These are phyloP conservation scores for Spergularia azorica DNA, from an alignment of 179 eudicot genomes.

Conservation along the genomic window DNA sequence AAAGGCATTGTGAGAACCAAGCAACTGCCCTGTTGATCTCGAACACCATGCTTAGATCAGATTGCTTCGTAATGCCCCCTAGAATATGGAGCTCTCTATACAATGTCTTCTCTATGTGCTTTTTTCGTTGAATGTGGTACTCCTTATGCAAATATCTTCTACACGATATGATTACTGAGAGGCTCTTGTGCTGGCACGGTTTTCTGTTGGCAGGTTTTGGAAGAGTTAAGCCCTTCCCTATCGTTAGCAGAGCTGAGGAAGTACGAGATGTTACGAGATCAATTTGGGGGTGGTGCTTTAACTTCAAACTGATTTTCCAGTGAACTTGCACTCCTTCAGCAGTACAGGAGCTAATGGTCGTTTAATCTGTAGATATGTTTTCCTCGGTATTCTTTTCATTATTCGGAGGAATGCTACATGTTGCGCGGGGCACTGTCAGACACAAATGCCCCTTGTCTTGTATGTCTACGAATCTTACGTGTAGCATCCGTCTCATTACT, in stretches of 20 bases:
- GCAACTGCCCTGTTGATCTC: neutral
- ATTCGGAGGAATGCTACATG: no score
- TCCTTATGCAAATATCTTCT: neutral
- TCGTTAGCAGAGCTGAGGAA: conserved; percentile 82
- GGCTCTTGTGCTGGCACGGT: conserved; percentile 6
- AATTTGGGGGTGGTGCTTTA: conserved; percentile 73
- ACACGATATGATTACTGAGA: neutral
- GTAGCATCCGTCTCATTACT: no score
- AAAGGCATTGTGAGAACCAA: neutral
- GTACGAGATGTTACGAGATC: conserved; percentile 84
- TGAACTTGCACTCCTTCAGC: neutral
- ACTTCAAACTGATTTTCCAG: conserved; percentile 37
- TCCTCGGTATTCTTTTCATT: no score
- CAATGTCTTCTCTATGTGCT: no score
- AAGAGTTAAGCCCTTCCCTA: conserved; percentile 84
- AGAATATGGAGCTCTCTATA: no score
- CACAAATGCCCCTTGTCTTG: no score
- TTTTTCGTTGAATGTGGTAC: no score
- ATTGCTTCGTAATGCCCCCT: no score
- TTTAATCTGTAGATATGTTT: no score
- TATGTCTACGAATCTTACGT: no score
- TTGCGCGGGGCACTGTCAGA: no score
- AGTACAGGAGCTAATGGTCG: no score
- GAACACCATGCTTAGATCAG: neutral
- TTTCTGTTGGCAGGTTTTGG: conserved; percentile 59